These are phyloP conservation scores for Colletotrichum musae DNA, from an alignment of 2,329 filamentous ascomycete genomes.

Conservation along the genomic window DNA sequence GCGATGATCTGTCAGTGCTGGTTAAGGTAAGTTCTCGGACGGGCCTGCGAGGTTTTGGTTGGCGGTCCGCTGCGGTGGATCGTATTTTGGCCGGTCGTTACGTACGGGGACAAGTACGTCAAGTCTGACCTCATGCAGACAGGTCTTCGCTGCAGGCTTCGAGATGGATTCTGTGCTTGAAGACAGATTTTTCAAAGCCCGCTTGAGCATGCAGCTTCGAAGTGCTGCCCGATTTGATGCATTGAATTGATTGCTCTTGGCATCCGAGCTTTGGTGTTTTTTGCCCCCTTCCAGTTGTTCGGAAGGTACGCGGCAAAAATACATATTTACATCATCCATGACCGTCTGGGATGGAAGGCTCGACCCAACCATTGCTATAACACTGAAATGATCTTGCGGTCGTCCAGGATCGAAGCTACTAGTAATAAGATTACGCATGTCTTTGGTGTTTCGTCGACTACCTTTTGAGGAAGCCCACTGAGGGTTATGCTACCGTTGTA, in stretches of 20 bases:
- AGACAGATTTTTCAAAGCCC: neutral
- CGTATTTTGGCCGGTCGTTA: neutral
- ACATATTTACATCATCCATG: too few relatives aligned
- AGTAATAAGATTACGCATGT: too few relatives aligned
- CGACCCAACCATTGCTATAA: too few relatives aligned
- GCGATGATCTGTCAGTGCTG: neutral
- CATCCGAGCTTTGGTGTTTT: too few relatives aligned
- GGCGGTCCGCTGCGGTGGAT: conserved; percentile 5
- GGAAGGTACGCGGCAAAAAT: too few relatives aligned
- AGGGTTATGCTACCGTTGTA: too few relatives aligned
- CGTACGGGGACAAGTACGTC: neutral
- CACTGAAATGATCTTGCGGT: too few relatives aligned
- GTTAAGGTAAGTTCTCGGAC: conserved; percentile 4
- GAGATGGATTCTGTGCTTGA: neutral
- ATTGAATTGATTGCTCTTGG: neutral
- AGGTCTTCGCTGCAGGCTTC: neutral
- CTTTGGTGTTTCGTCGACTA: too few relatives aligned
- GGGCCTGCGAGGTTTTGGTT: neutral
- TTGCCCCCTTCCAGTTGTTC: too few relatives aligned
- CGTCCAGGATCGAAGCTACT: too few relatives aligned
- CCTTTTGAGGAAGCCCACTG: too few relatives aligned
- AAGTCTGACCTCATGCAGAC: neutral
- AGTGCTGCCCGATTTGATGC: neutral
- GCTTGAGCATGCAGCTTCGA: neutral
- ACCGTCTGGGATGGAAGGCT: too few relatives aligned